These are phyloP conservation scores for Russula griseocarnosa DNA, from an alignment of 768 basidiomycete genomes.

Conservation along the genomic window DNA sequence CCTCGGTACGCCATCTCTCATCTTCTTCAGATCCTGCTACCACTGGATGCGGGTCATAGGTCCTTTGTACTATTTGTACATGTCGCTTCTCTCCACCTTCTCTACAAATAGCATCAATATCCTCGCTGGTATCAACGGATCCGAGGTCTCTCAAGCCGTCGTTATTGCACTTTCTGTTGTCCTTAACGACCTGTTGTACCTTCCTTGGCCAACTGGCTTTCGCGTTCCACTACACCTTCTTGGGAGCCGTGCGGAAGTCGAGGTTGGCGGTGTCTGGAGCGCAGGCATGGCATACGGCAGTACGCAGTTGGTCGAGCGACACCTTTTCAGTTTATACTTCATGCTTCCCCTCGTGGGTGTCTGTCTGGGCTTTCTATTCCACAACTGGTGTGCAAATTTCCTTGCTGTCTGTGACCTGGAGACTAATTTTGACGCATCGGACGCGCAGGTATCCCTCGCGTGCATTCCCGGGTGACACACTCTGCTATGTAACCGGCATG, in stretches of 20 bases:
- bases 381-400: constrained; percentile 77
- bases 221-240: constrained; percentile 67
- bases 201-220: constrained; percentile 83
- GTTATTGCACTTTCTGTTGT: constrained; percentile 89
- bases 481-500: constrained; percentile 98
- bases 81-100: constrained; percentile 93
- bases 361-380: constrained; percentile 85
- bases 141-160: constrained; percentile 90
- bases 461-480: constrained; percentile 92
- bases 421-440: not conserved
- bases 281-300: constrained; percentile 86
- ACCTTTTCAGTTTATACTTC: constrained; percentile 95
- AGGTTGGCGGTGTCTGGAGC: constrained; percentile 73
- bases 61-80: constrained; percentile 93
- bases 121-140: constrained; percentile 94
- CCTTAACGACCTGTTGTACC: constrained; percentile 87
- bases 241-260: constrained; percentile 60
- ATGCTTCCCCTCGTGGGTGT: constrained; percentile 94
- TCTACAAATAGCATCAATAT: constrained; percentile 99
- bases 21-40: not conserved
- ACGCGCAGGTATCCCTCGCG: constrained; percentile 85
- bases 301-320: constrained; percentile 81
- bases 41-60: constrained; percentile 45
- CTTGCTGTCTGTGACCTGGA: not conserved
- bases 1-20: constrained; percentile 57